These are phyloP conservation scores for Mycena olivaceomarginata DNA, from an alignment of 768 basidiomycete genomes.

Conservation along the genomic window DNA sequence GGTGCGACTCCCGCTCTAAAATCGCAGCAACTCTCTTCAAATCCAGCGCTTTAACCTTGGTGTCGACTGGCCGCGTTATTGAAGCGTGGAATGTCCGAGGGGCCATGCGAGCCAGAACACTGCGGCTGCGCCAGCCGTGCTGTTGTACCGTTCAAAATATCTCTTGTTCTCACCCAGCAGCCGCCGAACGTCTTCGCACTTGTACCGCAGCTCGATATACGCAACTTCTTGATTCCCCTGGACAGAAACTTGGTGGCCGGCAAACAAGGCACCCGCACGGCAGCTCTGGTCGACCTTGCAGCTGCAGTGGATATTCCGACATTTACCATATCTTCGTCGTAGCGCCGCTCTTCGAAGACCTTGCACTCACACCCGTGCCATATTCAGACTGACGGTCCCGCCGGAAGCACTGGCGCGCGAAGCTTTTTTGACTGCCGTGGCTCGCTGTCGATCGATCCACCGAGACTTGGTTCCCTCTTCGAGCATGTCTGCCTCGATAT, in stretches of 20 bases:
- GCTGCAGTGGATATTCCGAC: conserved; percentile 11
- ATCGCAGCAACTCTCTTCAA: not conserved
- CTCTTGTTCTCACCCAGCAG: not conserved
- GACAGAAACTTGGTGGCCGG: not conserved
- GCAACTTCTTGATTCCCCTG: not conserved
- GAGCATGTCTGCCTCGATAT: not conserved
- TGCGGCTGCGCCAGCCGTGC: not conserved
- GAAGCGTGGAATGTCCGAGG: conserved; percentile 3
- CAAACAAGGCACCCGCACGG: not conserved
- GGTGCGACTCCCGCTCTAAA: not conserved
- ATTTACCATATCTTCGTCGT: conserved; percentile 20
- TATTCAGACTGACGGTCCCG: not conserved
- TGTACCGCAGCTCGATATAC: not conserved
- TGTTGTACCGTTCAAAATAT: not conserved
- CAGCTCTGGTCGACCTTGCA: not conserved
- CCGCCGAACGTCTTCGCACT: not conserved
- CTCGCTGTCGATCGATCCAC: not conserved
- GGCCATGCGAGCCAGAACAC: not conserved
- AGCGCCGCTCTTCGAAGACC: conserved; percentile 6
- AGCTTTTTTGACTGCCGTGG: not conserved
- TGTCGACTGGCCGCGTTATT: not conserved
- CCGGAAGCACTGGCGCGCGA: not conserved
- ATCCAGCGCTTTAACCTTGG: not conserved
- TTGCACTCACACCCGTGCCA: not conserved
- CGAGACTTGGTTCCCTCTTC: conserved; percentile 6